phyloP scores from a whole-genome alignment of 139 green algal genomes.

The Pseudopediastrum boryanum region DNA sequence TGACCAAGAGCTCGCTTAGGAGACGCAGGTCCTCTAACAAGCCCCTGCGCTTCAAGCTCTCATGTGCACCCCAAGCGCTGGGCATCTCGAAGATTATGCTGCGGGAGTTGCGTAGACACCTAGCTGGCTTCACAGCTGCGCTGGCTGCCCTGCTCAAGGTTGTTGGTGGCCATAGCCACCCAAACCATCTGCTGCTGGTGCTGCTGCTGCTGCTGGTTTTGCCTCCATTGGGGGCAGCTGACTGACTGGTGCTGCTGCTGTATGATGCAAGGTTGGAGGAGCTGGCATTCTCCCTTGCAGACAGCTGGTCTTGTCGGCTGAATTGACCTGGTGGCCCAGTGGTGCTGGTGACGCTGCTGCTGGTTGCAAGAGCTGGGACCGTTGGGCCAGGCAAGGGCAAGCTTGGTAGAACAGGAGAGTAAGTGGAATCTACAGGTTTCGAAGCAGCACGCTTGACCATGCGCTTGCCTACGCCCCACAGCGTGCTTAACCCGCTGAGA shows the following conservation, averaged over 20 bases:
- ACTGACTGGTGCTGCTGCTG: slow-evolving; percentile 23
- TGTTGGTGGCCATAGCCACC: background rate
- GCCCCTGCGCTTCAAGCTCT: background rate
- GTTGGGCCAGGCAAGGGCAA: no score
- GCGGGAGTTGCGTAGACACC: slow-evolving; percentile 12
- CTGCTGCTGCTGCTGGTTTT: no score
- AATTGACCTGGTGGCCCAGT: slow-evolving; percentile 27
- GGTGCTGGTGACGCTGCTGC: slow-evolving; percentile 5
- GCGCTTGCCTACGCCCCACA: no score
- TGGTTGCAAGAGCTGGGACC: no score
- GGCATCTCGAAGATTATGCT: slow-evolving; percentile 54
- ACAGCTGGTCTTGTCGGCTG: background rate
- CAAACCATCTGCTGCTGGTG: background rate
- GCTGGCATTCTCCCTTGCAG: no score
- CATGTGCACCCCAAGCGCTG: slow-evolving; percentile 3
- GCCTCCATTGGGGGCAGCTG: background rate
- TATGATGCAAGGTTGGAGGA: no score
- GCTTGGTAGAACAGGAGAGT: no score
- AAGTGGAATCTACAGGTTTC: no score
- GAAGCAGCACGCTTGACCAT: no score
- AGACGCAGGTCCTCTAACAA: slow-evolving; percentile 57
- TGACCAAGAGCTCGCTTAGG: slow-evolving; percentile 59
- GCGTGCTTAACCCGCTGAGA: no score
- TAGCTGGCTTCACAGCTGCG: background rate
- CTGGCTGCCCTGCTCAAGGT: background rate